Evolutionary conservation across 1,284 basidiomycete species (phyloP).

Genomic region (Cryptococcus sp.): DNA sequence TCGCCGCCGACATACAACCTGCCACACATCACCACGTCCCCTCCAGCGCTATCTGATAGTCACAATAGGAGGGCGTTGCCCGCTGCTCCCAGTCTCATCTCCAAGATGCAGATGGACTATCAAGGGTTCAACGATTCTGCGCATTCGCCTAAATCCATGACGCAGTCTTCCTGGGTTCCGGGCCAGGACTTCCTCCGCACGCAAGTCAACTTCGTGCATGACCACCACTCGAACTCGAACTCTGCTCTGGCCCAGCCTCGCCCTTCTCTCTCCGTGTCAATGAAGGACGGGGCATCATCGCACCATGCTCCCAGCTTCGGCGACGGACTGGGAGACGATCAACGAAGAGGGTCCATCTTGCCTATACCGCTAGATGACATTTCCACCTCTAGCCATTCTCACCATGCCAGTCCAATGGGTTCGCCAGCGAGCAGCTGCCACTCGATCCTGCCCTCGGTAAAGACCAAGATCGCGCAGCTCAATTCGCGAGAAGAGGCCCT

Average conservation of each 20-base stretch:
- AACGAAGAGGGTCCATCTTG: background rate
- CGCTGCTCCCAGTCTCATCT: background rate
- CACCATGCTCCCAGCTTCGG: background rate
- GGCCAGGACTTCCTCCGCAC: constrained; percentile 5
- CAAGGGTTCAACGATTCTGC: constrained; percentile 7
- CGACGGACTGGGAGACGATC: background rate
- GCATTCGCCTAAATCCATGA: background rate
- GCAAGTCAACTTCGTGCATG: constrained; percentile 6
- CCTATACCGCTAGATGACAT: constrained; percentile 13
- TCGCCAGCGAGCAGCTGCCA: constrained; percentile 16
- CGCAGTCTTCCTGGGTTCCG: constrained; percentile 11
- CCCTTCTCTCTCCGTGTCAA: background rate
- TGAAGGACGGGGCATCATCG: background rate
- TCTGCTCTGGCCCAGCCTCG: background rate
- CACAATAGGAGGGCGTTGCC: constrained; percentile 1
- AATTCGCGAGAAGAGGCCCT: constrained; percentile 45
- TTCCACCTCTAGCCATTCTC: constrained; percentile 6
- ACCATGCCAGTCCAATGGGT: constrained; percentile 6
- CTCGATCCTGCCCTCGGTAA: constrained; percentile 36
- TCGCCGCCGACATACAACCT: constrained; percentile 20
- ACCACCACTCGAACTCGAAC: background rate
- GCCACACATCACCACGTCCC: constrained; percentile 3
- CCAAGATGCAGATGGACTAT: constrained; percentile 1
- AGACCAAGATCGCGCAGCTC: constrained; percentile 43
- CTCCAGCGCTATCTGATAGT: background rate